These are phyloP conservation scores for Rubia tinctorum DNA, from an alignment of 305 asterid genomes.

Conservation along the genomic window DNA sequence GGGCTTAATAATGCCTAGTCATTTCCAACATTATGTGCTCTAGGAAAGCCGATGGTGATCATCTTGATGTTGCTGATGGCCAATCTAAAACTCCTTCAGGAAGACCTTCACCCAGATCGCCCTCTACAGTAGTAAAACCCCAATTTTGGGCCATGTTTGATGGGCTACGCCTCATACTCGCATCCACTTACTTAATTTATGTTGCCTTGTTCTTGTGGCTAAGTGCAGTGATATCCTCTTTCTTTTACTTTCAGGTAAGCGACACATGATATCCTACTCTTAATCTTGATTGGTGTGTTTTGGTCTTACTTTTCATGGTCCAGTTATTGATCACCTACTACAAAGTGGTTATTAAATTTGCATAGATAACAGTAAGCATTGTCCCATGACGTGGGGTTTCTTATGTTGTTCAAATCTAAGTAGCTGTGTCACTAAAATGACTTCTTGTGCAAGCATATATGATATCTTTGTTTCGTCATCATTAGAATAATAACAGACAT, in stretches of 20 bases:
- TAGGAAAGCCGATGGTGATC: conserved; percentile 55
- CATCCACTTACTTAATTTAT: conserved; percentile 74
- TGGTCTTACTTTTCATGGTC: not conserved
- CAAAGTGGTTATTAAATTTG: not conserved
- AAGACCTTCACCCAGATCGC: conserved; percentile 50
- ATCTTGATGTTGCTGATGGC: conserved; percentile 32
- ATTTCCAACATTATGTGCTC: conserved; percentile 31
- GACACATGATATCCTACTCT: not conserved
- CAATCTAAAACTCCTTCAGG: conserved; percentile 36
- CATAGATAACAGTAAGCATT: not conserved
- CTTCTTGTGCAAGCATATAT: not conserved
- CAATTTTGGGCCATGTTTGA: conserved; percentile 81
- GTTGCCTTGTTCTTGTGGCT: conserved; percentile 93
- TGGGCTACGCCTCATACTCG: conserved; percentile 76
- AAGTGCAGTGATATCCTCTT: conserved; percentile 90
- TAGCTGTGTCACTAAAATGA: not conserved
- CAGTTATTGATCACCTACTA: not conserved
- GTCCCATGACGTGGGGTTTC: not conserved
- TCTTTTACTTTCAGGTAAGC: conserved; percentile 97
- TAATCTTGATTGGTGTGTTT: not conserved
- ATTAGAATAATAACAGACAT: not conserved
- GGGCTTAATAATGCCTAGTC: conserved; percentile 2
- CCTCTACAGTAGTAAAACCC: conserved; percentile 46
- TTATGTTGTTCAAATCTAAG: not conserved
- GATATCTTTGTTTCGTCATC: not conserved